These are phyloP conservation scores for Neopestalotiopsis rosae DNA, from an alignment of 2,329 filamentous ascomycete species.

Conservation along the genomic window DNA sequence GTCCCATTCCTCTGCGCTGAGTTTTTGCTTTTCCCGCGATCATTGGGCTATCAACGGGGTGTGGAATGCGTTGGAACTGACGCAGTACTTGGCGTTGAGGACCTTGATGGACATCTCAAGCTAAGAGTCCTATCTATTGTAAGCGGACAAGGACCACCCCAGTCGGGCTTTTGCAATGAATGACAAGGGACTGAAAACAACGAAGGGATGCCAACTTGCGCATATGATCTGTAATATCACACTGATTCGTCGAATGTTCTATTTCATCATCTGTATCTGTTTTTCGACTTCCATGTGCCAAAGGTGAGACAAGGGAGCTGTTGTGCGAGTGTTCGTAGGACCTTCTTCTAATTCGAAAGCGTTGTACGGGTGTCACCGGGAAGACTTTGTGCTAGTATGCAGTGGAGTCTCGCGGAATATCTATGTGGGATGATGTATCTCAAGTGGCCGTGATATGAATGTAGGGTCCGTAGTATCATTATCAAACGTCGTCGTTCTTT, in stretches of 20 bases:
- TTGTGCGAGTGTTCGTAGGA: background rate
- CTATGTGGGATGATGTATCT: background rate
- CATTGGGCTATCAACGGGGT: background rate
- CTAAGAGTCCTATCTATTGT: background rate
- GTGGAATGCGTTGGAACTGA: background rate
- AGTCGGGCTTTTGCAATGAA: background rate
- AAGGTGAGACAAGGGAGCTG: background rate
- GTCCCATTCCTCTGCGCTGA: background rate
- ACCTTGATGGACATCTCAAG: constrained; percentile 17
- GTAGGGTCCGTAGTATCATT: background rate
- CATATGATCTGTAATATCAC: background rate
- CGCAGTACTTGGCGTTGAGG: constrained; percentile 9
- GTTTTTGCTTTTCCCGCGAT: background rate
- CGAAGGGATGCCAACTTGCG: background rate
- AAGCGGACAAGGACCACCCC: background rate
- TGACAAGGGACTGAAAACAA: background rate
- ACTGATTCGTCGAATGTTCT: background rate
- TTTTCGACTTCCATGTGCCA: background rate
- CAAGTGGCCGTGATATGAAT: background rate
- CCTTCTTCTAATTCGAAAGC: background rate
- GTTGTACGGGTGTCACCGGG: background rate
- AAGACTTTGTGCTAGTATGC: background rate
- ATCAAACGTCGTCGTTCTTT: background rate
- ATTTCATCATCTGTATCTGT: background rate
- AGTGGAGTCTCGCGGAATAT: background rate